These are phyloP conservation scores for Ascochyta fabae DNA, from an alignment of 2,329 filamentous ascomycete species.

Conservation along the genomic window DNA sequence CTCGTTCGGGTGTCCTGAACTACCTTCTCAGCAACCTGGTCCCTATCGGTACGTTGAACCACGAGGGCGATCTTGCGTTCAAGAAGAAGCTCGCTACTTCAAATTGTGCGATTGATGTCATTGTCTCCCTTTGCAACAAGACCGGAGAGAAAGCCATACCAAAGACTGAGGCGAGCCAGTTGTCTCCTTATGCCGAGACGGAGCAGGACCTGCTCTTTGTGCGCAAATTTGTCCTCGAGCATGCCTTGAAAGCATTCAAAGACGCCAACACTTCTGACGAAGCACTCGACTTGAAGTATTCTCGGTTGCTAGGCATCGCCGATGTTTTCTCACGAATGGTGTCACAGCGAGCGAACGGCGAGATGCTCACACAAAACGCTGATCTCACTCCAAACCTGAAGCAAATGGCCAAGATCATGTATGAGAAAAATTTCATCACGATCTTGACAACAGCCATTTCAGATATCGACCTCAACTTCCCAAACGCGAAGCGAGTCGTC, in stretches of 20 bases:
- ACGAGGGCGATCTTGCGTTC: constrained; percentile 74
- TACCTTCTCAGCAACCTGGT: constrained; percentile 86
- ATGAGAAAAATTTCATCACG: constrained; percentile 93
- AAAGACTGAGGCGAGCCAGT: constrained; percentile 45
- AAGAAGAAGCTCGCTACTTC: constrained; percentile 90
- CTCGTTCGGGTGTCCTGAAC: constrained; percentile 88
- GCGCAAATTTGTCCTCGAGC: constrained; percentile 92
- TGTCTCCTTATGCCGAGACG: constrained; percentile 65
- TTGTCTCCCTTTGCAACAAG: constrained; percentile 86
- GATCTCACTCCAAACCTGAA: constrained; percentile 67
- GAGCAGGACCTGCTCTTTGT: constrained; percentile 89
- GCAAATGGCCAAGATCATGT: constrained; percentile 93
- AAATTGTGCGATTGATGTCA: constrained; percentile 80
- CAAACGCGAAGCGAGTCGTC: constrained; percentile 88
- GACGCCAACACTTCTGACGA: constrained; percentile 82
- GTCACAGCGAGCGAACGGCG: constrained; percentile 58
- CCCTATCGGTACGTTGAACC: constrained; percentile 68
- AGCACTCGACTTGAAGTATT: constrained; percentile 82
- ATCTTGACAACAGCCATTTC: constrained; percentile 90
- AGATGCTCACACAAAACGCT: constrained; percentile 47
- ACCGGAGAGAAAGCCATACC: constrained; percentile 77
- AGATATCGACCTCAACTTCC: constrained; percentile 94
- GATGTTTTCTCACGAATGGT: constrained; percentile 95
- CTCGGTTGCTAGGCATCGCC: constrained; percentile 82
- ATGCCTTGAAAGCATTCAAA: constrained; percentile 88